Evolutionary conservation across 2,329 filamentous ascomycete genomes (phyloP).

Genomic region (Penicillium digitatum): DNA sequence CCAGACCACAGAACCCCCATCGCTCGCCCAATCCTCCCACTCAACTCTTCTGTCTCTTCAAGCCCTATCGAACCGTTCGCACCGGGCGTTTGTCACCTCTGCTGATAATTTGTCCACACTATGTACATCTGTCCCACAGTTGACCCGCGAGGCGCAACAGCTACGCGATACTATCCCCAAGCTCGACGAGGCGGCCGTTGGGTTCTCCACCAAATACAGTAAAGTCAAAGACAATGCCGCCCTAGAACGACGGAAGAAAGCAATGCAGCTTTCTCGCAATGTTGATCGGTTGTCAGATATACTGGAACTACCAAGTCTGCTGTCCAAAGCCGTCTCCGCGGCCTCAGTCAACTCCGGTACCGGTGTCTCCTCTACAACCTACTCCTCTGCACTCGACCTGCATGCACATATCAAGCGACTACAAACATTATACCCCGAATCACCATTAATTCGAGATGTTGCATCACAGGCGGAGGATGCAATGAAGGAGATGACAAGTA

Average conservation of each 20-base stretch:
- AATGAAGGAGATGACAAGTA: slow-evolving; percentile 82
- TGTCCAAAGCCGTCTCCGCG: slow-evolving; percentile 66
- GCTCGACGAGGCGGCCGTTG: slow-evolving; percentile 72
- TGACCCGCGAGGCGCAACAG: slow-evolving; percentile 63
- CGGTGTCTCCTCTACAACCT: slow-evolving; percentile 59
- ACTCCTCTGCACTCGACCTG: slow-evolving; percentile 84
- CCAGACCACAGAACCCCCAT: slow-evolving; percentile 69
- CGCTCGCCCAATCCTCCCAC: slow-evolving; percentile 75
- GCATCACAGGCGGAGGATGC: slow-evolving; percentile 74
- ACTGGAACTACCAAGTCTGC: slow-evolving; percentile 78
- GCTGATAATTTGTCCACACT: slow-evolving; percentile 73
- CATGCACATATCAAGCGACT: slow-evolving; percentile 90
- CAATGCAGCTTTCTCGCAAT: slow-evolving; percentile 77
- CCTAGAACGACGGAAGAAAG: slow-evolving; percentile 70
- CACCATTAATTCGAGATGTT: slow-evolving; percentile 69
- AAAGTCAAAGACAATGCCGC: slow-evolving; percentile 66
- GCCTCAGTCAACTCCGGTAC: slow-evolving; percentile 37
- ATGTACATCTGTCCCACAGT: slow-evolving; percentile 63
- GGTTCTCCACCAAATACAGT: slow-evolving; percentile 79
- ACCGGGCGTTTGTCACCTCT: slow-evolving; percentile 78
- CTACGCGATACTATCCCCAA: slow-evolving; percentile 70
- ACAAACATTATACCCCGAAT: slow-evolving; percentile 75
- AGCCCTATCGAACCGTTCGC: slow-evolving; percentile 80
- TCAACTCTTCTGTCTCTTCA: slow-evolving; percentile 79
- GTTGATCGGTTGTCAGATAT: slow-evolving; percentile 86